Conservation (phyloP, 1,284 basidiomycete species). For the Irpex lacteus region DNA sequence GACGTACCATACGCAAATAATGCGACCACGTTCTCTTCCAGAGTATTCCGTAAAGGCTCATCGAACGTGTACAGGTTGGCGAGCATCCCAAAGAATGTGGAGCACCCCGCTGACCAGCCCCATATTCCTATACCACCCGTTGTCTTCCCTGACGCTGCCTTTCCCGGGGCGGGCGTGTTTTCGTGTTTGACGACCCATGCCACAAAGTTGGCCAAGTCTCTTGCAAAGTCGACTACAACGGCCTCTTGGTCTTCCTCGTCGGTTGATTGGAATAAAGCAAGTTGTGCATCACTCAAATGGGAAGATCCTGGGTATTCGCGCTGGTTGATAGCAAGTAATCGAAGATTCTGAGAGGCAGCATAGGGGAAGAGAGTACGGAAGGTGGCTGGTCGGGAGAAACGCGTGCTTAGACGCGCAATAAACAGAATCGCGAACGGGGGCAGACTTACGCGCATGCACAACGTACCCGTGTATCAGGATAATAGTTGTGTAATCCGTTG, state of each 20-base stretch:
- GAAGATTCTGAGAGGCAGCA: constrained; percentile 23
- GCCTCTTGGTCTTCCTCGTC: constrained; percentile 1
- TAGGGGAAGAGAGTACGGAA: constrained; percentile 26
- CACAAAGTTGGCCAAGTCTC: not conserved
- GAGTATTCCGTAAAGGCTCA: not conserved
- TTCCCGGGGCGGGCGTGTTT: not conserved
- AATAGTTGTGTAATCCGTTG: constrained; percentile 74
- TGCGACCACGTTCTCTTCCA: not conserved
- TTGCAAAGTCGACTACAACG: not conserved
- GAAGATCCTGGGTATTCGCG: constrained; percentile 28
- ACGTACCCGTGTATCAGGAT: constrained; percentile 69
- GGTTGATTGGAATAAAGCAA: not conserved
- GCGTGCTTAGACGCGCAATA: too few relatives aligned
- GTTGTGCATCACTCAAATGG: not conserved
- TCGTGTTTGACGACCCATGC: not conserved
- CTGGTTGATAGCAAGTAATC: constrained; percentile 28
- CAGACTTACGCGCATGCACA: constrained; percentile 15
- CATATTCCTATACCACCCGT: not conserved
- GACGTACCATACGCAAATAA: not conserved
- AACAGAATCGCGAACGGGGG: too few relatives aligned
- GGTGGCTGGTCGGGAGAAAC: constrained; percentile 11
- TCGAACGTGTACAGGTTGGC: not conserved
- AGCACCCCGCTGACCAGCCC: not conserved
- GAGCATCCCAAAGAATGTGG: not conserved
- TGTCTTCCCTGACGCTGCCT: not conserved